Conservation (phyloP, 106 monocot genomes). For the Allium fistulosum region DNA sequence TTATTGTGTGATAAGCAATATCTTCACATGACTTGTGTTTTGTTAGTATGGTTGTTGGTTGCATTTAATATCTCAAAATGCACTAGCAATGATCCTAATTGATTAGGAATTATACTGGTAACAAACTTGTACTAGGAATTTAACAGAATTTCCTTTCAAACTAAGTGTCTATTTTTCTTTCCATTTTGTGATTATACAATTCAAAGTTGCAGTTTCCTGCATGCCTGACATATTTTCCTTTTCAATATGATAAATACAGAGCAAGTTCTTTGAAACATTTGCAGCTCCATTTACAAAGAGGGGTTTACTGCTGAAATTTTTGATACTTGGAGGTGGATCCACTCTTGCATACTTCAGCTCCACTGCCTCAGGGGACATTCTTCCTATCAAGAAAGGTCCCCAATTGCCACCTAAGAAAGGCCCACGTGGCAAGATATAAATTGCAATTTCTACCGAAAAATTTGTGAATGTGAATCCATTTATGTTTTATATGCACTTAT, state of each 20-base stretch:
- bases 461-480: no score
- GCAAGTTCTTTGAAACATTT: slow-evolving; percentile 98
- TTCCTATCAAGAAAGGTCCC: slow-evolving; percentile 93
- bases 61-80: no score
- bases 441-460: neutral
- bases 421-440: slow-evolving; percentile 83
- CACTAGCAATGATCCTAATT: neutral
- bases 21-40: no score
- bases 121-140: neutral
- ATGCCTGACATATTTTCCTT: neutral
- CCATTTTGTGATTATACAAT: neutral
- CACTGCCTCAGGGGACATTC: slow-evolving; percentile 56
- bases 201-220: neutral
- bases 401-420: slow-evolving; percentile 63
- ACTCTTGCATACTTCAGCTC: slow-evolving; percentile 66
- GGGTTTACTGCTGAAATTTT: slow-evolving; percentile 84
- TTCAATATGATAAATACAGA: slow-evolving; percentile 29
- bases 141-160: neutral
- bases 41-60: no score
- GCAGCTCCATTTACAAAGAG: slow-evolving; percentile 89
- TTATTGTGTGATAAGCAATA: no score
- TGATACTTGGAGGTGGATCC: slow-evolving; percentile 62
- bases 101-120: neutral
- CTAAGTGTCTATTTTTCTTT: neutral
- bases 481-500: no score